A percentile compares a stretch with the other conserved stretches of the same genome.
Conservation (phyloP, 73 alveolate species). For the Symbiodinium natans region DNA sequence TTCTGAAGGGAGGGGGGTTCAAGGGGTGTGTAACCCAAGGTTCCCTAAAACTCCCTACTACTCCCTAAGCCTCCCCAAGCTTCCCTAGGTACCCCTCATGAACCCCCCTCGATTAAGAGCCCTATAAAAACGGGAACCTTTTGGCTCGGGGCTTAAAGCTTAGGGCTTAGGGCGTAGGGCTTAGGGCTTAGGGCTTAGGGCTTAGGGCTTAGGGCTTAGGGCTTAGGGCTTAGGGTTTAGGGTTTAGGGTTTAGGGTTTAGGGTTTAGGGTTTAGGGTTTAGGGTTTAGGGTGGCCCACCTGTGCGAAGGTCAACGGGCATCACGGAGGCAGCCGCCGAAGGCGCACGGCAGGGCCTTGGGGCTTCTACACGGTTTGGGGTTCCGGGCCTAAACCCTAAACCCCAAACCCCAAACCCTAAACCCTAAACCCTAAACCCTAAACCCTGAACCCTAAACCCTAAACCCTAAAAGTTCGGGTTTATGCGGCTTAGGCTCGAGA, state of each 20-base stretch:
- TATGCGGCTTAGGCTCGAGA: too few species aligned
- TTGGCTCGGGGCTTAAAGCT: background rate
- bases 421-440: background rate
- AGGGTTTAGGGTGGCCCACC: background rate
- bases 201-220: background rate
- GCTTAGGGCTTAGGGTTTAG: background rate
- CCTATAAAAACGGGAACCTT: too few species aligned
- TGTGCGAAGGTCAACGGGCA: background rate
- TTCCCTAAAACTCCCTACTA: too few species aligned
- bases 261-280: background rate
- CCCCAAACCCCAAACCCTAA: background rate
- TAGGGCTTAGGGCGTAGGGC: background rate
- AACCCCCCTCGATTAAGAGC: too few species aligned
- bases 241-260: background rate
- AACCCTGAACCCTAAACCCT: too few species aligned
- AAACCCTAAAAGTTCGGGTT: too few species aligned
- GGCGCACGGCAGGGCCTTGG: background rate
- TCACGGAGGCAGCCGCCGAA: background rate
- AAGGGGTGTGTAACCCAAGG: too few species aligned
- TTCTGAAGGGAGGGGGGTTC: too few species aligned
- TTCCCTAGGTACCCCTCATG: too few species aligned
- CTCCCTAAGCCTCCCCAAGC: too few species aligned
- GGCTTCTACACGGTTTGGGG: too few species aligned
- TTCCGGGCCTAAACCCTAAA: background rate
- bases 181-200: background rate